Conservation (phyloP, 108 stramenopile genomes). For the Phaeodactylum tricornutum region DNA sequence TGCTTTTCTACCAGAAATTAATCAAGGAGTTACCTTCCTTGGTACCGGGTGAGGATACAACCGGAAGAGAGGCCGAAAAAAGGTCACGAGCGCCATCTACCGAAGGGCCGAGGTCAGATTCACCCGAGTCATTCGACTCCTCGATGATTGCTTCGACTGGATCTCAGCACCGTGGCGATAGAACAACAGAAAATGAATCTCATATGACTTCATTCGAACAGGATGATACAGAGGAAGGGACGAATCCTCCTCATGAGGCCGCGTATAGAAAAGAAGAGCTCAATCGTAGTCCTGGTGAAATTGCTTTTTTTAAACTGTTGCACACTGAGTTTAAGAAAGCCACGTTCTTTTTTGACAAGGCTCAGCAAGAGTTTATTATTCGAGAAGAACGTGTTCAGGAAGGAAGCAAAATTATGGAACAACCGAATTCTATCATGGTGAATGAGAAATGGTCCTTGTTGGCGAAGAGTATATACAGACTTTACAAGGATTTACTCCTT, state of each 20-base stretch:
- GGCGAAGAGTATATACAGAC: conserved; percentile 74
- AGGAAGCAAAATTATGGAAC: conserved; percentile 46
- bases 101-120: neutral
- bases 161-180: neutral
- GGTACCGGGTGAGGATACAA: conserved; percentile 19
- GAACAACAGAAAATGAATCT: neutral
- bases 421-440: conserved; percentile 22
- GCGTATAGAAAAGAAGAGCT: conserved; percentile 7
- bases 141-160: neutral
- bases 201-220: too few relatives aligned
- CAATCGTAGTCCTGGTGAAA: conserved; percentile 39
- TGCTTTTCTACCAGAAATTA: conserved; percentile 26
- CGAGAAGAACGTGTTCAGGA: conserved; percentile 67
- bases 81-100: neutral
- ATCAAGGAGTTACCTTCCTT: conserved; percentile 63
- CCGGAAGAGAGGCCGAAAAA: too few relatives aligned
- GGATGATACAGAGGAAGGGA: neutral
- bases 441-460: conserved; percentile 39
- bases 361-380: conserved; percentile 57
- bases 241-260: too few relatives aligned
- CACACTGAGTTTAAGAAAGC: conserved; percentile 82
- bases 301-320: conserved; percentile 77
- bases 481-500: conserved; percentile 87
- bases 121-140: neutral
- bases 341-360: conserved; percentile 64